Evolutionary conservation across 2,329 filamentous ascomycete genomes (phyloP), one percentile per base, ranked within the genome.

Genomic region (Colletotrichum limetticola): DNA sequence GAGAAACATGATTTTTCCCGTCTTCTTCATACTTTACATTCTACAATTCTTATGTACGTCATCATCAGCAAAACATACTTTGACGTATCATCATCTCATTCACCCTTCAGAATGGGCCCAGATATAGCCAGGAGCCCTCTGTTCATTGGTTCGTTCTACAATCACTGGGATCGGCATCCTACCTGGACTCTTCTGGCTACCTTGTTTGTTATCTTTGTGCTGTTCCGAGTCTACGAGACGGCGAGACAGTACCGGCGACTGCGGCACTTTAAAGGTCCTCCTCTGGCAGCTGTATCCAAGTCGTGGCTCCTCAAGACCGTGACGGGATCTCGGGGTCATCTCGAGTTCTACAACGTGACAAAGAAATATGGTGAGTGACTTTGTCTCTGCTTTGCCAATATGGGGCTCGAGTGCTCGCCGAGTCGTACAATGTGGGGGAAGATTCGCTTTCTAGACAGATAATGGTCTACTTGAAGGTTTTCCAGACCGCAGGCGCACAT

Each of bases 241-340:
- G 76, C 75, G 56, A 74, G 66, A 11, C 77, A 79, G 28, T 85
- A 83, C 75, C 78, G 71, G 35, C 80, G 83, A 32, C 80, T 86
- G 11, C 80, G 82, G 14, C 80, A 84, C 69, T 79, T 86, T 63
- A 80, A 80, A 5, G 85, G 84, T 0, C 85, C 85, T 5, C 75
- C 75, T 14, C 68, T 80, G 1, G 83, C 83, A 3, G 78, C 75
- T 1, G 79, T 86, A 32, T 84, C 85, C 0, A 83, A 82, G 57
- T 76, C 82, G 69, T 86, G 83, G 82, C 75, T 85, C n/a, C 74
- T 82, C 7, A 75, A 74, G 28, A 76, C 74, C 24, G 79, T 82
- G 2, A 74, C 76, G 1, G 78, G 79, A 7, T 81, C 81, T 7
- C 77, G 73, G 30, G 79, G 79, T 8, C 78, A 83, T 65, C 75